phyloP scores from a whole-genome alignment of 2,329 filamentous ascomycete species.

The Rugonectria rugulosa region DNA sequence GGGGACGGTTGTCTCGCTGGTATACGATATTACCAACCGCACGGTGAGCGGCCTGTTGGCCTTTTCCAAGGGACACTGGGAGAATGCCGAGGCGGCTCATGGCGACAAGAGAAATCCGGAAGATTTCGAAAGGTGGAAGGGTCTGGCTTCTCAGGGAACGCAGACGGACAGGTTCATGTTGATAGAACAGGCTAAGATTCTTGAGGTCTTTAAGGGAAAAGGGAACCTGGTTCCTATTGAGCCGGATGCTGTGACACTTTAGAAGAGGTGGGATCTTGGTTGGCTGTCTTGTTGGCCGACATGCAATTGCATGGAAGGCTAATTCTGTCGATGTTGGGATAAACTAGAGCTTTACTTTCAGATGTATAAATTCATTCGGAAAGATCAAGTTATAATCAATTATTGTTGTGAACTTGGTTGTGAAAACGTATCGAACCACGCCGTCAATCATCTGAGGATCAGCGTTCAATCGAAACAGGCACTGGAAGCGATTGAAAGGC shows the following conservation, averaged over 20 bases:
- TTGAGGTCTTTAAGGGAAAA: conserved; percentile 57
- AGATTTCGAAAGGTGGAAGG: conserved; percentile 61
- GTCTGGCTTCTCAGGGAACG: conserved; percentile 55
- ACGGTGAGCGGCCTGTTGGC: conserved; percentile 60
- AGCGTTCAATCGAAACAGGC: too few relatives aligned
- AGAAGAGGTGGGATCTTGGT: background rate
- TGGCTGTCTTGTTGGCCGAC: too few relatives aligned
- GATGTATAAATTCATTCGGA: too few relatives aligned
- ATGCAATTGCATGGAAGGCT: too few relatives aligned
- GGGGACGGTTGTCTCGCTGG: conserved; percentile 61
- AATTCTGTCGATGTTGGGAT: too few relatives aligned
- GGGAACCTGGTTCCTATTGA: conserved; percentile 57
- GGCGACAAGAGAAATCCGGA: conserved; percentile 62
- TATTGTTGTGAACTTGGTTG: too few relatives aligned
- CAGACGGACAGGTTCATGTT: conserved; percentile 60
- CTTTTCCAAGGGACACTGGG: conserved; percentile 66
- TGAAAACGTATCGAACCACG: too few relatives aligned
- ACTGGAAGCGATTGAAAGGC: too few relatives aligned
- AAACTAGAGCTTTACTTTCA: too few relatives aligned
- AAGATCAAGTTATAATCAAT: too few relatives aligned
- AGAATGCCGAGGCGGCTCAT: conserved; percentile 56
- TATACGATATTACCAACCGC: conserved; percentile 60
- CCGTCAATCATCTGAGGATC: too few relatives aligned
- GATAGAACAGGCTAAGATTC: conserved; percentile 60
- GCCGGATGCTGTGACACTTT: conserved; percentile 20